Conservation (phyloP, 192 early-diverging fungal species). For the Polychytrium aggregatum region DNA sequence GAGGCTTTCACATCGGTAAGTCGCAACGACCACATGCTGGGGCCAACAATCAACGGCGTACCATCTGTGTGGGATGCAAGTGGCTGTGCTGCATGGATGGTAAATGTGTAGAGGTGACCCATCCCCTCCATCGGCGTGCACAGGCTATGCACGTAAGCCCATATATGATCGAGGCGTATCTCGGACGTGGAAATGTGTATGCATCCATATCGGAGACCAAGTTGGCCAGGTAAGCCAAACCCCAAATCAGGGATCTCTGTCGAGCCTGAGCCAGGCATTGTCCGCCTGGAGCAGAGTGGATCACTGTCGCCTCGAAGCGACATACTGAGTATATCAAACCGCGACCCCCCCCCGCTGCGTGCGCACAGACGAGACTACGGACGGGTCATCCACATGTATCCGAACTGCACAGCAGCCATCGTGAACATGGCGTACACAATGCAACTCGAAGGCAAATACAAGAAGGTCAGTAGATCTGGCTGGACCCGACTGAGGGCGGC, state of each 20-base stretch:
- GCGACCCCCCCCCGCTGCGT: too few species aligned
- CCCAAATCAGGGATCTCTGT: too few species aligned
- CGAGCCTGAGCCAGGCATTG: too few species aligned
- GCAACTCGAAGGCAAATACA: constrained; percentile 28
- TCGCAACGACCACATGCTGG: background rate
- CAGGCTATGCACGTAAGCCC: constrained; percentile 33
- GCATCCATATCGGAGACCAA: constrained; percentile 14
- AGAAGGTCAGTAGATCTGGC: constrained; percentile 17
- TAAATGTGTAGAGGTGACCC: too few species aligned
- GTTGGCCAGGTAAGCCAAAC: constrained; percentile 6
- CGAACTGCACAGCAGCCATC: constrained; percentile 30
- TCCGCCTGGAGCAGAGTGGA: background rate
- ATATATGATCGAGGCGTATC: constrained; percentile 31
- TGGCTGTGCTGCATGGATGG: too few species aligned
- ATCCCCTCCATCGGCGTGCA: background rate
- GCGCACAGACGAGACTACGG: constrained; percentile 33
- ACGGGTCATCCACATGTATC: constrained; percentile 42
- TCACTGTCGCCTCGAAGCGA: too few species aligned
- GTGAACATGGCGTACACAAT: constrained; percentile 44
- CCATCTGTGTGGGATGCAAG: background rate
- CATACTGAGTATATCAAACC: too few species aligned
- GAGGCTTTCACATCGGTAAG: constrained; percentile 29
- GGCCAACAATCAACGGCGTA: background rate
- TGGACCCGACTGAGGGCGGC: background rate
- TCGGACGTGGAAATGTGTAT: constrained; percentile 43